Evolutionary conservation across 73 alveolate species (phyloP).

Genomic region (Uronychia setigera): DNA sequence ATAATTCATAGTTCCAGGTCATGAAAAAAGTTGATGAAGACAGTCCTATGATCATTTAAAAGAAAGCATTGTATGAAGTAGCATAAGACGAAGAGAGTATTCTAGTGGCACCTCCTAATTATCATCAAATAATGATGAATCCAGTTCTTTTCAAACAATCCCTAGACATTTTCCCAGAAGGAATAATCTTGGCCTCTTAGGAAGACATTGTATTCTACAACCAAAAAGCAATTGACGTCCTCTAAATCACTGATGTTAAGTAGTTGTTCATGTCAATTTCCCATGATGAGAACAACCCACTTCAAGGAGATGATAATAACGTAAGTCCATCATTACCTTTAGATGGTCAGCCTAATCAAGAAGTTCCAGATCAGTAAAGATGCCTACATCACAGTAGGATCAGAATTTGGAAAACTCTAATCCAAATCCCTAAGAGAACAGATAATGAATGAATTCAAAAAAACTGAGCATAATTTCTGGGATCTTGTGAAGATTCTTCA

Average conservation of each 20-base stretch:
- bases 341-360: background rate
- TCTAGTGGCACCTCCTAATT: too few species aligned
- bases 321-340: background rate
- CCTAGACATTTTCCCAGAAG: background rate
- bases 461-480: background rate
- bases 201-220: background rate
- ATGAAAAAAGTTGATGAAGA: too few species aligned
- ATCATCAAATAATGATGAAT: too few species aligned
- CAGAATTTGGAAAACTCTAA: background rate
- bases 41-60: too few species aligned
- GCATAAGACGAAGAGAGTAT: too few species aligned
- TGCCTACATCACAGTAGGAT: background rate
- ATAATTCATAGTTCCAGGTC: too few species aligned
- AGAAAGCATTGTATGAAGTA: too few species aligned
- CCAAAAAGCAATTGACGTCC: background rate
- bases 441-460: background rate
- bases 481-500: background rate
- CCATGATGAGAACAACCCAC: too few species aligned
- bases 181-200: background rate
- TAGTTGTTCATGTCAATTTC: too few species aligned
- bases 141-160: too few species aligned
- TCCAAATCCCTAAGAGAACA: too few species aligned
- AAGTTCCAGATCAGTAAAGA: background rate
- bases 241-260: background rate
- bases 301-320: too few species aligned